These are phyloP conservation scores for Silene uniflora DNA, from an alignment of 148 eudicot genomes.

Conservation along the genomic window DNA sequence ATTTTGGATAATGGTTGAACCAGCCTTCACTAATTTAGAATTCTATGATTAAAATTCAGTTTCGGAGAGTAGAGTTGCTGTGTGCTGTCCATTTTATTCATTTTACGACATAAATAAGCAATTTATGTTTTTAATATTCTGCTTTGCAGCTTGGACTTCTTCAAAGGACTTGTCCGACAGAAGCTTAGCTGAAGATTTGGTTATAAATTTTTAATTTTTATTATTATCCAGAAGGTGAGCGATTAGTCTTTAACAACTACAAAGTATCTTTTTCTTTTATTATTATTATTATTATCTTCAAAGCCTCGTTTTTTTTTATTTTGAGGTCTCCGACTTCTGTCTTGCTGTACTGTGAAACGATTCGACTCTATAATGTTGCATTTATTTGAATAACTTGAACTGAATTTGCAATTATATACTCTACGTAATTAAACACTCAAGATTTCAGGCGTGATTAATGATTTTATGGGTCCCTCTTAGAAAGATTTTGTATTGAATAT, in stretches of 20 bases:
- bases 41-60: too few relatives aligned
- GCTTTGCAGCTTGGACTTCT: slow-evolving; percentile 81
- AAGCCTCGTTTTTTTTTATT: not conserved
- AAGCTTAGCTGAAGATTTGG: slow-evolving; percentile 44
- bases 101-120: not conserved
- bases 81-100: too few relatives aligned
- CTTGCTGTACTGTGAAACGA: not conserved
- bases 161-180: slow-evolving; percentile 79
- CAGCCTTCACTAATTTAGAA: too few relatives aligned
- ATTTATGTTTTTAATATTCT: slow-evolving; percentile 14
- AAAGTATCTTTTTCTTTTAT: not conserved
- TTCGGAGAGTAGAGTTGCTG: not conserved
- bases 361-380: not conserved
- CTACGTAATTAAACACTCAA: too few relatives aligned
- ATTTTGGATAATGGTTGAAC: too few relatives aligned
- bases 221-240: not conserved
- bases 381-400: not conserved
- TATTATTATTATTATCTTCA: not conserved
- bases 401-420: too few relatives aligned
- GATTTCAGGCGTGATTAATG: too few relatives aligned
- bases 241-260: too few relatives aligned
- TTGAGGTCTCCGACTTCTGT: not conserved
- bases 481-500: too few relatives aligned
- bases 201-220: not conserved
- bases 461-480: too few relatives aligned